Conservation (phyloP, 2,329 filamentous ascomycete species). For the Neopestalotiopsis sp. region DNA sequence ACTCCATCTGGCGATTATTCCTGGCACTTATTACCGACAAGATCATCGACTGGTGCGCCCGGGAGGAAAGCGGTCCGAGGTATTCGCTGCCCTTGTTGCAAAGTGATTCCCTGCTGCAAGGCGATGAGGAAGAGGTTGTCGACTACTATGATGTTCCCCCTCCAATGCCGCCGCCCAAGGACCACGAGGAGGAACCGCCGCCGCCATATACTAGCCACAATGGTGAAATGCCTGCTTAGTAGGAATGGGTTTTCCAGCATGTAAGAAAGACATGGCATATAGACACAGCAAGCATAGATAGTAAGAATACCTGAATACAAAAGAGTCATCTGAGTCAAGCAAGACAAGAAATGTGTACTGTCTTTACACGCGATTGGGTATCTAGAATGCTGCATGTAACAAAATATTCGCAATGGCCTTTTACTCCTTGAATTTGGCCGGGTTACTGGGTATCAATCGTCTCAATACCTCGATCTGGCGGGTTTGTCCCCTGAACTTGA, state of each 20-base stretch:
- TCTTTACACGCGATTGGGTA: slow-evolving; percentile 6
- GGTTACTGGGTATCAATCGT: slow-evolving; percentile 70
- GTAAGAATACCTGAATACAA: neutral
- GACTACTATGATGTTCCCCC: slow-evolving; percentile 4
- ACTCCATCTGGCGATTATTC: neutral
- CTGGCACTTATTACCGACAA: neutral
- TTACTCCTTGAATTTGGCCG: slow-evolving; percentile 48
- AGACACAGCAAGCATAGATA: too few species aligned
- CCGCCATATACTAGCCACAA: neutral
- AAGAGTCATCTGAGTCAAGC: neutral
- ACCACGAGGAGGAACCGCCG: slow-evolving; percentile 9
- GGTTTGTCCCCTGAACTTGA: slow-evolving; percentile 67
- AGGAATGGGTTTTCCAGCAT: neutral
- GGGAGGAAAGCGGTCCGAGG: neutral
- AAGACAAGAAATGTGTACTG: neutral
- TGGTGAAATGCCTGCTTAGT: neutral
- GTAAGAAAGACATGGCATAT: neutral
- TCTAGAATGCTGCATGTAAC: slow-evolving; percentile 12
- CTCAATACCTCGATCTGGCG: slow-evolving; percentile 72
- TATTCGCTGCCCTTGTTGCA: neutral
- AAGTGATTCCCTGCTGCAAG: neutral
- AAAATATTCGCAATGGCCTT: neutral
- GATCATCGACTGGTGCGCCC: neutral
- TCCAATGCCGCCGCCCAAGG: slow-evolving; percentile 13
- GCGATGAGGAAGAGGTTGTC: slow-evolving; percentile 4